phyloP scores from a whole-genome alignment of 1,284 basidiomycete species.

The Laetiporus sulphureus region DNA sequence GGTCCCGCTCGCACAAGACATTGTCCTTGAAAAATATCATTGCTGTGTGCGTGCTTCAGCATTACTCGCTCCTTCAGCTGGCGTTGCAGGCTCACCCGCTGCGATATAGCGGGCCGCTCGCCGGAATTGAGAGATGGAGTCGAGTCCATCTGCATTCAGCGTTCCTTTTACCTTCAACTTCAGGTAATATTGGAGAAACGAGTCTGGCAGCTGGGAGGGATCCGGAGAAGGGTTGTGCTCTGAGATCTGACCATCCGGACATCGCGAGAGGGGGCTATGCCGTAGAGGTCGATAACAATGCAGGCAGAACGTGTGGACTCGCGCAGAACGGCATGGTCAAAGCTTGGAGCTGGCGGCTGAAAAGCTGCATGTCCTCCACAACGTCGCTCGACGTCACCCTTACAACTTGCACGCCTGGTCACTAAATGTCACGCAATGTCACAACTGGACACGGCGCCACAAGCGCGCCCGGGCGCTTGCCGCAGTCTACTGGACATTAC shows the following conservation, averaged over 20 bases:
- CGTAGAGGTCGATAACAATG: too few relatives aligned
- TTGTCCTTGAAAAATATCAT: constrained; percentile 81
- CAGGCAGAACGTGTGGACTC: too few relatives aligned
- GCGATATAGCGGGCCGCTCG: constrained; percentile 61
- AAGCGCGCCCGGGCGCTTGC: too few relatives aligned
- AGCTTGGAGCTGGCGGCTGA: too few relatives aligned
- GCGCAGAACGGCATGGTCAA: too few relatives aligned
- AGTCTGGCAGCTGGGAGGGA: constrained; percentile 49
- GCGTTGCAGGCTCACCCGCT: constrained; percentile 38
- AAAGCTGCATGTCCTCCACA: too few relatives aligned
- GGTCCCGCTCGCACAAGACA: constrained; percentile 54
- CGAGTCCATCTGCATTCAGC: constrained; percentile 42
- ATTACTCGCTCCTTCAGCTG: background rate
- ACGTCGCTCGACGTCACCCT: too few relatives aligned
- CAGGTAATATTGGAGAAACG: constrained; percentile 38
- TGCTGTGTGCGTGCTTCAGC: constrained; percentile 34
- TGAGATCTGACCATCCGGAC: constrained; percentile 53
- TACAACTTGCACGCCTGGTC: too few relatives aligned
- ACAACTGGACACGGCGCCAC: too few relatives aligned
- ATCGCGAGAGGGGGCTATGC: too few relatives aligned
- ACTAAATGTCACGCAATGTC: too few relatives aligned
- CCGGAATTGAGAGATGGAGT: constrained; percentile 45
- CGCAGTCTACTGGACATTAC: too few relatives aligned
- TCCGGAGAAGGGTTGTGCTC: constrained; percentile 60
- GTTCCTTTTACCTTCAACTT: constrained; percentile 35